Base-by-base conservation (phyloP, 306 rosid genomes). In the Pachyrhizus erosus region DNA sequence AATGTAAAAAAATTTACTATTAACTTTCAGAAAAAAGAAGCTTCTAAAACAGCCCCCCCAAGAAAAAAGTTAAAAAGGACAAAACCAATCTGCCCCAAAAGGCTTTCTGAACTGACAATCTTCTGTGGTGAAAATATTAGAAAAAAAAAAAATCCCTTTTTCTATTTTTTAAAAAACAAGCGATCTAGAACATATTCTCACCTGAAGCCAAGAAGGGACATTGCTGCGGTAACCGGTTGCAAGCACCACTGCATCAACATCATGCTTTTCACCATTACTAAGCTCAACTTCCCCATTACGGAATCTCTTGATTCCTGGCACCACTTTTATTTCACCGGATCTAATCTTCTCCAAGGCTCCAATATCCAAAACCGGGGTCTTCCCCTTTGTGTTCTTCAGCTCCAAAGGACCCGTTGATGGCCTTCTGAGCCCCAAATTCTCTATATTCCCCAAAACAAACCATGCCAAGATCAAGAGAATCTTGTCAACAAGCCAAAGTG, bases 191-290 rank as follows among this genome's bases (percentile, higher is more conserved):
- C 79, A 55, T 33, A 37, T 67, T 77, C 90, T 91, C 88, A 94
- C 98, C 96, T 91, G 91, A 73, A 95, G 97, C 99, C 99, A 95
- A 82, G 86, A 89, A 45, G 98, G 99, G 46, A 95, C 99, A 33
- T 93, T 95, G 89, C 98, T 95, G 49, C 96, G 89, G 82, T 93
- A 95, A 1, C 98, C 99, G 0, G 98, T 95, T 0, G 99, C 99
- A 1, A 95, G 86, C n/a, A 95, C 76, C 5, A 93, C 89, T 0
- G 98, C 84, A 71, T 95, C 99, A 23, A 95, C 45, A 3, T 88
- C 87, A 1, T 91, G 85, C 14, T 60, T 89, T 75, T 89, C 89
- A 2, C 97, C 97, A 69, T 86, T 85, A 17, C 76, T 82, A 7
- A 95, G 87, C 73, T 95, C 97, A 13, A 90, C 94, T 29, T 78